Percentiles rank a stretch among this genome's conserved stretches.
These are phyloP conservation scores for Microbotryomycetes sp. DNA, from an alignment of 1,284 basidiomycete species.

Conservation along the genomic window DNA sequence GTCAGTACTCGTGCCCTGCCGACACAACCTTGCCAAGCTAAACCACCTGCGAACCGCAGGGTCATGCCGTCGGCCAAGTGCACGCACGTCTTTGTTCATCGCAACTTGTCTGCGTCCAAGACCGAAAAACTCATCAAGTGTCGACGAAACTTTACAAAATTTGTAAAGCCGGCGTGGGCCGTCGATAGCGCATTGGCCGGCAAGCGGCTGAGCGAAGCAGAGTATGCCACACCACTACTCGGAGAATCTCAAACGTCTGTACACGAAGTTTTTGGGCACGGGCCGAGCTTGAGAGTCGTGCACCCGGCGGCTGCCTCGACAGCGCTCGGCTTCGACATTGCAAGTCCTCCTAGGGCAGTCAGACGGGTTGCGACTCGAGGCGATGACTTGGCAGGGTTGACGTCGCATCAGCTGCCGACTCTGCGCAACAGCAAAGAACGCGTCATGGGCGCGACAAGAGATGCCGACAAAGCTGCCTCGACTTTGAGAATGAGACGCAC, in stretches of 20 bases:
- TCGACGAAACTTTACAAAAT: slow-evolving; percentile 9
- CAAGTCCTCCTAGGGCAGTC: no score
- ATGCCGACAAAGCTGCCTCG: no score
- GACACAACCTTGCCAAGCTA: no score
- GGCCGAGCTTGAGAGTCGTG: not conserved
- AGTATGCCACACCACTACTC: slow-evolving; percentile 9
- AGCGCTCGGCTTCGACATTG: not conserved
- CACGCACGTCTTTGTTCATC: slow-evolving; percentile 20
- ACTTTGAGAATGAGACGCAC: no score
- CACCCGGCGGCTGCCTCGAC: not conserved
- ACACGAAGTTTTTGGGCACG: not conserved
- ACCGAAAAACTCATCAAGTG: slow-evolving; percentile 12
- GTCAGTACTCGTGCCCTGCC: slow-evolving; percentile 1
- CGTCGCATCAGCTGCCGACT: no score
- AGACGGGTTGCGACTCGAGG: no score
- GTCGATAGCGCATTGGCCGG: slow-evolving; percentile 16
- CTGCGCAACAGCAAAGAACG: no score
- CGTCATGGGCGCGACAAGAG: no score
- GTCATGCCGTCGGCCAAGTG: not conserved
- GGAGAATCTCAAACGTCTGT: slow-evolving; percentile 3
- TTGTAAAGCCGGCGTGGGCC: slow-evolving; percentile 23
- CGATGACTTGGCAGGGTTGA: no score
- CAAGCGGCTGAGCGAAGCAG: slow-evolving; percentile 10
- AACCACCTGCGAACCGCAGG: not conserved
- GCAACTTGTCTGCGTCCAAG: slow-evolving; percentile 20